Conservation (phyloP, 2,329 filamentous ascomycete species). For the Arthrocladium fulminans region DNA sequence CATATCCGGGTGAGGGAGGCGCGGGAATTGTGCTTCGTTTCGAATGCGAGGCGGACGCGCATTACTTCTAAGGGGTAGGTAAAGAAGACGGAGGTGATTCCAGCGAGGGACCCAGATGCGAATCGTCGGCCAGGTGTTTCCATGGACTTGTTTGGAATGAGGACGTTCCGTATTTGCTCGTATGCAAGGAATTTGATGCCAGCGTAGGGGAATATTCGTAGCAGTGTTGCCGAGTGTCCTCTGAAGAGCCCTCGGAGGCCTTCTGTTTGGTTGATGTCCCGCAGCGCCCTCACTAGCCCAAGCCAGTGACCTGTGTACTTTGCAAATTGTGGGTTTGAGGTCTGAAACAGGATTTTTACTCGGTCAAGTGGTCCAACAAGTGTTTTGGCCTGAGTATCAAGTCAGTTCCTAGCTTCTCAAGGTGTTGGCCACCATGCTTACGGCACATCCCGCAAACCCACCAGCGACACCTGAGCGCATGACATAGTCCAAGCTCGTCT, state of each 20-base stretch:
- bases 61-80: constrained; percentile 94
- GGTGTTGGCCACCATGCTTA: constrained; percentile 40
- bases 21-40: constrained; percentile 67
- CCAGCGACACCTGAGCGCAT: constrained; percentile 77
- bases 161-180: constrained; percentile 75
- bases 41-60: constrained; percentile 84
- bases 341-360: constrained; percentile 97
- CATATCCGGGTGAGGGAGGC: constrained; percentile 70
- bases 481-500: constrained; percentile 73
- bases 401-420: constrained; percentile 14
- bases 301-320: constrained; percentile 88
- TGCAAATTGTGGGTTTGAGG: constrained; percentile 83
- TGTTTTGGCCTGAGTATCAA: constrained; percentile 67
- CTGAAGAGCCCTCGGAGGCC: constrained; percentile 74
- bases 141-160: constrained; percentile 63
- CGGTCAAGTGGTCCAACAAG: constrained; percentile 90
- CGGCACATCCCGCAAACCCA: constrained; percentile 82
- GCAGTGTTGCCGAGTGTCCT: constrained; percentile 84
- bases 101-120: constrained; percentile 42
- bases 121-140: constrained; percentile 70
- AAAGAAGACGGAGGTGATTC: constrained; percentile 86
- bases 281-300: constrained; percentile 72
- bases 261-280: constrained; percentile 69
- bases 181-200: constrained; percentile 98
- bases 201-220: constrained; percentile 94